phyloP scores from a whole-genome alignment of 2,329 filamentous ascomycete species.

The Aphanocladium album region DNA sequence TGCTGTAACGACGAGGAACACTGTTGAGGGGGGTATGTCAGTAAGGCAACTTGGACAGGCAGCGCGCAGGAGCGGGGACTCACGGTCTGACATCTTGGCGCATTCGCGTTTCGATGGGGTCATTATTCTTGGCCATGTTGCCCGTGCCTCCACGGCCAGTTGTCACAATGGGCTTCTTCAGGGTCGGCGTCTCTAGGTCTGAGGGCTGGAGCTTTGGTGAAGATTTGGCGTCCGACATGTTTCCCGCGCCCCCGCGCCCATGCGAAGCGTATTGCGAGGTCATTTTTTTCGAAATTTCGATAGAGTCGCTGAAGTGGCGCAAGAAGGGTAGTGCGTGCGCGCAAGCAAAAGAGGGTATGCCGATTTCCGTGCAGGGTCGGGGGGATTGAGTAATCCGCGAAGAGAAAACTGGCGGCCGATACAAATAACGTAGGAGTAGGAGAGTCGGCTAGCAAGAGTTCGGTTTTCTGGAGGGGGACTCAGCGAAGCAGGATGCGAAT shows the following conservation, averaged over 20 bases:
- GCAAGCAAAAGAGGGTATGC: neutral
- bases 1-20: slow-evolving; percentile 50
- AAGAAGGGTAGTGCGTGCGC: neutral
- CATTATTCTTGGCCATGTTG: slow-evolving; percentile 75
- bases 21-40: slow-evolving; percentile 27
- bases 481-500: neutral
- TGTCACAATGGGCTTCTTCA: slow-evolving; percentile 80
- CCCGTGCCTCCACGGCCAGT: slow-evolving; percentile 84
- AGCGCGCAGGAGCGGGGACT: slow-evolving; percentile 27
- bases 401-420: neutral
- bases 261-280: slow-evolving; percentile 50
- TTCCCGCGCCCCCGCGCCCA: slow-evolving; percentile 75
- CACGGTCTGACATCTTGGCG: slow-evolving; percentile 78
- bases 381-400: no score
- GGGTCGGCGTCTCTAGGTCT: slow-evolving; percentile 74
- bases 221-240: slow-evolving; percentile 52
- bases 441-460: neutral
- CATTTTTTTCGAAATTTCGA: slow-evolving; percentile 27
- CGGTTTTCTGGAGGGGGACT: neutral
- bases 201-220: slow-evolving; percentile 49
- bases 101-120: slow-evolving; percentile 67
- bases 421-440: neutral
- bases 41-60: slow-evolving; percentile 14
- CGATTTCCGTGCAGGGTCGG: neutral
- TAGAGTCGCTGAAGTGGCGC: neutral